phyloP scores from a whole-genome alignment of 345 rosid genomes.

The Aegle marmelos region DNA sequence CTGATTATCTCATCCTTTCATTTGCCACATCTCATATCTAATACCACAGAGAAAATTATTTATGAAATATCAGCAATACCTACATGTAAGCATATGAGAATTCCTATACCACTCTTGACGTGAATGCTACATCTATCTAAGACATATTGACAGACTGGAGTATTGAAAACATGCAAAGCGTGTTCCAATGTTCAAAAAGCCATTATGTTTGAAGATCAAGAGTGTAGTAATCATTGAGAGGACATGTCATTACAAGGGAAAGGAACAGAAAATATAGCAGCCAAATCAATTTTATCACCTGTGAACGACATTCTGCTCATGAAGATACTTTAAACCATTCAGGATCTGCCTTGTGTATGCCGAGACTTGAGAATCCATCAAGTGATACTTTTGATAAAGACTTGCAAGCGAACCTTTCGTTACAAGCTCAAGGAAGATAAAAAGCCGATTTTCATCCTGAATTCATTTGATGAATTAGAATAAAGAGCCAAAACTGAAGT shows the following conservation, averaged over 20 bases:
- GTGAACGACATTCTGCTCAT: conserved; percentile 69
- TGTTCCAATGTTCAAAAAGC: not conserved
- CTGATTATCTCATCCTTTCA: not conserved
- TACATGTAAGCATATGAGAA: not conserved
- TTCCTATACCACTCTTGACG: not conserved
- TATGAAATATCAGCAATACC: not conserved
- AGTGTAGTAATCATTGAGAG: not conserved
- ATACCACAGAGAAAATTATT: not conserved
- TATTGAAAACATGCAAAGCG: not conserved
- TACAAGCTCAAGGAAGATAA: conserved; percentile 83
- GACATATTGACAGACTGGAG: not conserved
- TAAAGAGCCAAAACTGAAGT: not conserved
- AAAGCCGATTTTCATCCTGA: conserved; percentile 73
- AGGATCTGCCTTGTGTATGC: conserved; percentile 81
- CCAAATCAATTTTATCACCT: conserved; percentile 38
- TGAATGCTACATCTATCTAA: not conserved
- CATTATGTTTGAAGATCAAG: not conserved
- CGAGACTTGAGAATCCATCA: conserved; percentile 68
- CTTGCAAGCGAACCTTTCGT: conserved; percentile 68
- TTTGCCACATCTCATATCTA: not conserved
- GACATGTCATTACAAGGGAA: not conserved
- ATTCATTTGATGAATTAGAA: conserved; percentile 8
- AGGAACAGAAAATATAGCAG: not conserved
- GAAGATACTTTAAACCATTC: conserved; percentile 80
- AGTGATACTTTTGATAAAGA: conserved; percentile 56